phyloP scores from a whole-genome alignment of 768 basidiomycete genomes.

The Suillus alpinus region DNA sequence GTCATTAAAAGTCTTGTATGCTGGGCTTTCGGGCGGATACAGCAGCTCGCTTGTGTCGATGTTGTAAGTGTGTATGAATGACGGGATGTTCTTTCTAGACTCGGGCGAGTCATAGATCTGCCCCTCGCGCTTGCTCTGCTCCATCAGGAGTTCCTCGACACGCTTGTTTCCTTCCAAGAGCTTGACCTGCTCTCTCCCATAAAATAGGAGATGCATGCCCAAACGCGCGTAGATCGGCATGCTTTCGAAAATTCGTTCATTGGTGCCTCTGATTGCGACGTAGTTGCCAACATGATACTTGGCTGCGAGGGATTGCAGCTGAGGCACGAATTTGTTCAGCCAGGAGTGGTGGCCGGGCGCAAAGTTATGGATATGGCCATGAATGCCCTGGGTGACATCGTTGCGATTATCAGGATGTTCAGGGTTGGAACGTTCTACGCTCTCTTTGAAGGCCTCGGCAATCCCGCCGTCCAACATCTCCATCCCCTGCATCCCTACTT shows the following conservation, averaged over 20 bases:
- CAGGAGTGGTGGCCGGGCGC: constrained; percentile 26
- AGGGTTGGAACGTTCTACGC: constrained; percentile 7
- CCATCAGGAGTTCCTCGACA: constrained; percentile 49
- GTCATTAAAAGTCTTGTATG: constrained; percentile 72
- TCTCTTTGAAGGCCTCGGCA: background rate
- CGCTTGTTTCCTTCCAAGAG: constrained; percentile 43
- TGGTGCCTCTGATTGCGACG: constrained; percentile 46
- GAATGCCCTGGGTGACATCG: constrained; percentile 26
- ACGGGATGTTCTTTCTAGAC: constrained; percentile 49
- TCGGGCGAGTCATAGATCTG: constrained; percentile 52
- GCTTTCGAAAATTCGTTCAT: constrained; percentile 60
- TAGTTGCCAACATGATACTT: constrained; percentile 60
- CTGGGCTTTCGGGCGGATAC: constrained; percentile 49
- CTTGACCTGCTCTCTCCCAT: constrained; percentile 48
- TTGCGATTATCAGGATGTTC: constrained; percentile 2
- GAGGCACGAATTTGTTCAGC: constrained; percentile 50
- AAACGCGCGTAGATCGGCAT: constrained; percentile 74
- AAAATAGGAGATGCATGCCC: constrained; percentile 78
- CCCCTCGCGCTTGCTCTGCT: constrained; percentile 58
- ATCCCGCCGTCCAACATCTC: background rate
- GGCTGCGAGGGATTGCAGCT: constrained; percentile 50
- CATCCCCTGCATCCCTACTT: background rate
- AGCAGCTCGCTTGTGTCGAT: constrained; percentile 60
- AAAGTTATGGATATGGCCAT: constrained; percentile 30
- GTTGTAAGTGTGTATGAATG: constrained; percentile 54